Conservation (phyloP, 148 eudicot species). For the Chenopodium album region DNA sequence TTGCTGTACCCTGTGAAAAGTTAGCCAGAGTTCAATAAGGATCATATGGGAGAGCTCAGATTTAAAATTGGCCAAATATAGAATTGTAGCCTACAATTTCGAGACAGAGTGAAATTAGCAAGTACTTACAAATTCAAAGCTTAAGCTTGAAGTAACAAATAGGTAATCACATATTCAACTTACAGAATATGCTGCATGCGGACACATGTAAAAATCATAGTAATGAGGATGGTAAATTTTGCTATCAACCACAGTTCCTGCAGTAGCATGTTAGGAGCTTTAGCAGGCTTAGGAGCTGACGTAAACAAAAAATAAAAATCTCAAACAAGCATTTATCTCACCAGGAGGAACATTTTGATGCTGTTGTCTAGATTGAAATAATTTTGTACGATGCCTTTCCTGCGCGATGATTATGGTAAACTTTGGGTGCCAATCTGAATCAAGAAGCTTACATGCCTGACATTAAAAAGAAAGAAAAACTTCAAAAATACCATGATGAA, state of each 20-base stretch:
- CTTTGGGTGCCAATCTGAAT: slow-evolving; percentile 17
- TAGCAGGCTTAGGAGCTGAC: background rate
- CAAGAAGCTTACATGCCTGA: slow-evolving; percentile 21
- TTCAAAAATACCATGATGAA: background rate
- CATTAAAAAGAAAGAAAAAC: background rate
- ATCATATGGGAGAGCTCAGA: no score
- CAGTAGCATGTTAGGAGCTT: background rate
- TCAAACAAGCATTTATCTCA: background rate
- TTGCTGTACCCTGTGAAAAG: slow-evolving; percentile 29
- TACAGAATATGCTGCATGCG: slow-evolving; percentile 27
- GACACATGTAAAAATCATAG: slow-evolving; percentile 32
- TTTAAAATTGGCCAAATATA: no score
- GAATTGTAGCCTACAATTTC: no score
- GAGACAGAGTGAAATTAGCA: background rate
- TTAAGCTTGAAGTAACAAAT: no score
- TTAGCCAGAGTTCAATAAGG: slow-evolving; percentile 11
- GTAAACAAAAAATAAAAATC: background rate
- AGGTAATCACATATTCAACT: background rate
- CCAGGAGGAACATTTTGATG: slow-evolving; percentile 25
- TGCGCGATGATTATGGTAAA: slow-evolving; percentile 21
- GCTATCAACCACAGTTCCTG: slow-evolving; percentile 38
- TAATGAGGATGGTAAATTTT: slow-evolving; percentile 33
- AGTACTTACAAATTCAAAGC: background rate
- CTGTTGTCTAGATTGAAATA: slow-evolving; percentile 12
- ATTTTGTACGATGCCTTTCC: slow-evolving; percentile 21